Evolutionary conservation across 371 early-diverging fungal genomes (phyloP).

Genomic region (Syncephalastrum contaminatum): DNA sequence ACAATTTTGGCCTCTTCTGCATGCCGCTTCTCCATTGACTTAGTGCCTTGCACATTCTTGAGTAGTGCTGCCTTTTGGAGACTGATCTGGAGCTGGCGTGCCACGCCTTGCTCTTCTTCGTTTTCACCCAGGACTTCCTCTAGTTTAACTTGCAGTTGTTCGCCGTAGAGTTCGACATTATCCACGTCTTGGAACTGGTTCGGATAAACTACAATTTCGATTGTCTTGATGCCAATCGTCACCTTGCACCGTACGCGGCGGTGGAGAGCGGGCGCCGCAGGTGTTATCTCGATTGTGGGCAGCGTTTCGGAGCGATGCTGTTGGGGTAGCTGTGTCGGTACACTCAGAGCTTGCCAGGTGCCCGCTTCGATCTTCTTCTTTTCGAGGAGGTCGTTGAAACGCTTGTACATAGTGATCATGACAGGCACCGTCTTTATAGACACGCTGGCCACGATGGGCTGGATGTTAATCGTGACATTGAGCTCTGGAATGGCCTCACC

Average conservation of each 20-base stretch:
- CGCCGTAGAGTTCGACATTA: conserved; percentile 57
- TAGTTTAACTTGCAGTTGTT: conserved; percentile 23
- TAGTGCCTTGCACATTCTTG: conserved; percentile 44
- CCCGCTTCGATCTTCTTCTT: conserved; percentile 56
- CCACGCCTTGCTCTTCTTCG: conserved; percentile 8
- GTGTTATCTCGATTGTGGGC: not conserved
- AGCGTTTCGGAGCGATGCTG: not conserved
- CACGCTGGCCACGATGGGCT: conserved; percentile 33
- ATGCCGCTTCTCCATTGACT: conserved; percentile 26
- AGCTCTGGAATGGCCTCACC: conserved; percentile 19
- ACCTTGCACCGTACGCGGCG: not conserved
- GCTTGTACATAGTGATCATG: conserved; percentile 54
- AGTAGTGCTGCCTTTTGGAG: conserved; percentile 37
- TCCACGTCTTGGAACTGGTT: conserved; percentile 74
- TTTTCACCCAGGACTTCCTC: conserved; percentile 17
- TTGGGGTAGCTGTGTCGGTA: not conserved
- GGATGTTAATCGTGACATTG: conserved; percentile 14
- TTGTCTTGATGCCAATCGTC: not conserved
- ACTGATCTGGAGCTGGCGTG: conserved; percentile 26
- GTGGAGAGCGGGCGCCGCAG: not conserved
- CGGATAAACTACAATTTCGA: conserved; percentile 58
- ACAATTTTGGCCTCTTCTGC: conserved; percentile 3
- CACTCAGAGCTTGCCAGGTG: conserved; percentile 1
- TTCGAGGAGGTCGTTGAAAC: conserved; percentile 53
- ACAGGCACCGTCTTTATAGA: conserved; percentile 68